Evolutionary conservation across 2,329 filamentous ascomycete genomes (phyloP).

Genomic region (Fusarium sublunatum): DNA sequence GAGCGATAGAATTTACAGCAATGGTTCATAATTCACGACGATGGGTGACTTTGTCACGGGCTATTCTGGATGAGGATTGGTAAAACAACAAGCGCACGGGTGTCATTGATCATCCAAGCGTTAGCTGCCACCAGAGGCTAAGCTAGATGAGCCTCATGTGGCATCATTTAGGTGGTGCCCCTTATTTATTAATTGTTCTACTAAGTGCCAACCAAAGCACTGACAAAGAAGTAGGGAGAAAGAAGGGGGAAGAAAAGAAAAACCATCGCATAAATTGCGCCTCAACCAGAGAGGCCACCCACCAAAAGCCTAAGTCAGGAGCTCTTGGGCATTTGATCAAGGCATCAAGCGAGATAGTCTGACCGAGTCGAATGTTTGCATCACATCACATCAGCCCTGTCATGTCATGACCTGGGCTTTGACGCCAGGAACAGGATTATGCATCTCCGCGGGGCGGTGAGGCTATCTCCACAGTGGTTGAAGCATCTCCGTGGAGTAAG

Average conservation of each 20-base stretch:
- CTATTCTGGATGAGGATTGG: neutral
- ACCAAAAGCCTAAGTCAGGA: neutral
- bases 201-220: neutral
- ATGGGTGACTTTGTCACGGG: rapidly evolving
- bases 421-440: constrained; percentile 8
- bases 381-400: constrained; percentile 15
- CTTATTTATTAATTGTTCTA: neutral
- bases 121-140: neutral
- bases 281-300: neutral
- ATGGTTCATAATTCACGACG: rapidly evolving
- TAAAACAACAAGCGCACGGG: neutral
- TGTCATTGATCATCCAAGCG: neutral
- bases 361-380: neutral
- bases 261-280: neutral
- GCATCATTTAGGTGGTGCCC: neutral
- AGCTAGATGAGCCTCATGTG: rapidly evolving
- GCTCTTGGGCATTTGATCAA: neutral
- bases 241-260: too few relatives aligned
- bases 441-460: constrained; percentile 7
- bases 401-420: constrained; percentile 14
- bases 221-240: neutral
- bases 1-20: neutral
- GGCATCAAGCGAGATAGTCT: neutral
- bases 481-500: constrained; percentile 16
- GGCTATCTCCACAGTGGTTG: constrained; percentile 10